Evolutionary conservation across 306 rosid species (phyloP).

Genomic region (Pueraria montana): DNA sequence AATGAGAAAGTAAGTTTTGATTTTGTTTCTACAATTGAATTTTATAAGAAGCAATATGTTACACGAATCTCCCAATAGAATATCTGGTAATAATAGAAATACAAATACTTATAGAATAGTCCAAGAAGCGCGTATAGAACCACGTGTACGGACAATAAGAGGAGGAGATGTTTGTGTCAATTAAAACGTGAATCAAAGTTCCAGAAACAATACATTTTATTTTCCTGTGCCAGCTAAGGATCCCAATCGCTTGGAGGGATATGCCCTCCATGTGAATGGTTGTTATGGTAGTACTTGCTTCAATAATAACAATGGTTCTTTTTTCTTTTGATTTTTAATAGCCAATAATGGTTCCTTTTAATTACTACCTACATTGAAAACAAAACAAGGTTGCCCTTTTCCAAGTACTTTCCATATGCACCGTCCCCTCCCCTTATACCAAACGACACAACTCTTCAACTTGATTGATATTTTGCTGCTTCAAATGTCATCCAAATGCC

Average conservation of each 20-base stretch:
- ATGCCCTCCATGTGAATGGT: slow-evolving; percentile 41
- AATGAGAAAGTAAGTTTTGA: not conserved
- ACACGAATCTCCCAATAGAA: not conserved
- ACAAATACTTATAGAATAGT: too few species aligned
- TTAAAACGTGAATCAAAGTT: slow-evolving; percentile 38
- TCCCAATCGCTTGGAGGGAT: slow-evolving; percentile 18
- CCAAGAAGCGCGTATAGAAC: not conserved
- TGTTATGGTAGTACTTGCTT: not conserved
- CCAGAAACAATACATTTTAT: not conserved
- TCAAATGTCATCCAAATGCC: slow-evolving; percentile 1
- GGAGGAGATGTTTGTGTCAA: not conserved
- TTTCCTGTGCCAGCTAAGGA: not conserved
- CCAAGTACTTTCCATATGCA: slow-evolving; percentile 27
- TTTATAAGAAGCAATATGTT: not conserved
- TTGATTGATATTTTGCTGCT: not conserved
- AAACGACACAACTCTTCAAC: not conserved
- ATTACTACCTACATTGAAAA: not conserved
- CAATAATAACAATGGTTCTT: not conserved
- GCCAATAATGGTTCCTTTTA: not conserved
- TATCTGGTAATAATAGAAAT: too few species aligned
- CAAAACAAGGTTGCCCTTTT: slow-evolving; percentile 31
- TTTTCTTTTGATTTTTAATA: not conserved
- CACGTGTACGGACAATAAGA: slow-evolving; percentile 43
- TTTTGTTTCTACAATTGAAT: slow-evolving; percentile 4
- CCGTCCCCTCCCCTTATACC: not conserved